Base-by-base conservation (phyloP, 2,329 filamentous ascomycete species). In the Colletotrichum eremochloae region DNA sequence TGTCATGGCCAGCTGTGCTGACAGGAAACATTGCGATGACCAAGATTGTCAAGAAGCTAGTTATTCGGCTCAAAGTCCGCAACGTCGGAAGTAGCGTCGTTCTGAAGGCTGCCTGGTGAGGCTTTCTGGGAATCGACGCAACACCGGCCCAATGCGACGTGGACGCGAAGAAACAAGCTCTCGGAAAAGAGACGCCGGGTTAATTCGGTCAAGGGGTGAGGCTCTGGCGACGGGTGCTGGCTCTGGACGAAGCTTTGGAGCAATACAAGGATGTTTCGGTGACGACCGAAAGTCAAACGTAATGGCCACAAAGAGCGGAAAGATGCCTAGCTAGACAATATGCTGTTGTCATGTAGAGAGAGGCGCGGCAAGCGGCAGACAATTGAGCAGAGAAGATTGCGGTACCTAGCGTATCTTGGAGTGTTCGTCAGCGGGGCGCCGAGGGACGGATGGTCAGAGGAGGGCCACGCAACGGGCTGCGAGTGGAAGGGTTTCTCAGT, bases 141-240 rank as follows among this genome's bases (percentile, higher is more conserved):
- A 48, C 46, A 42, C 63, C 46, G 53, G 63, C 63, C 44, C 55
- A 61, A 61, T 55, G 31, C 48, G 68, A 67, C 38, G 44, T 20
- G 53, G 36, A 29, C 24, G 44, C 46, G 46, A 48, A 24, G 63
- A 6, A 48, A 61, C 56, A 67, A 61, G 48, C 63, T 67, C 68
- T 67, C 18, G 55, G 68, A 36, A 61, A 12, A 42, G 46, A 29
- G 46, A 42, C 31, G 48, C 63, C 63, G 40, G 46, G 14, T 5
- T 6, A 7, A 20, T 24, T 29, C n/a, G 3, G 42, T 14, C 46
- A n/a, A 31, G n/a, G 18, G 44, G 9, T 24, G 18, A 42, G 31
- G 44, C 15, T 56, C 18, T 24, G 12, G 8, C 20, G 55, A 29
- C 5, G 20, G 36, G 12, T 24, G 36, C 5, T 29, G 38, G 20